Base-by-base conservation (phyloP, 1,139 yeast genomes). In the Yamadazyma kanchanaburiensis region DNA sequence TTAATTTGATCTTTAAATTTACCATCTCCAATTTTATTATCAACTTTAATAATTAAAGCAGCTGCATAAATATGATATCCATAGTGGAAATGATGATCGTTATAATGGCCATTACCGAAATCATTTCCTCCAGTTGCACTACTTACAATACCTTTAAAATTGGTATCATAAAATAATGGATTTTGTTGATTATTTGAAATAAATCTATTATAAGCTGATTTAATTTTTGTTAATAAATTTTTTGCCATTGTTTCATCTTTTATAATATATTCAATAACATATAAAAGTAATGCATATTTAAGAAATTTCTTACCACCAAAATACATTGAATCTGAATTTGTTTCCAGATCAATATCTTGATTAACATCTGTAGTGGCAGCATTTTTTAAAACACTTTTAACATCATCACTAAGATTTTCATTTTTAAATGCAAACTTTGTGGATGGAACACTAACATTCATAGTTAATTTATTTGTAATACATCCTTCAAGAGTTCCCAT, bases 1-100 rank as follows among this genome's bases (percentile, higher is more conserved):
- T 72, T 70, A 53, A 77, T 74, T 14, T 66, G 68, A 15, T 51
- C 42, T 6, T 68, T 73, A 85, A 87, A 81, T 15, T 67, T 57
- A 13, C 83, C 83, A 4, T 21, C 25, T 26, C 79, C 80, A 15
- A 55, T 43, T 35, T 69, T 62, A 12, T 58, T 45, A 50, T 81
- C 88, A 17, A 78, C 69, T 38, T 73, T 61, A 11, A 80, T 85
- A 28, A 80, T 61, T 24, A 79, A 64, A 3, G 88, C 87, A 7
- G 84, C 83, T 5, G 87, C 78, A 43, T 80, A 83, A 31, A 81
- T 65, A 46, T 70, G 70, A 54, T 80, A 80, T 11, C 87, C 86
- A 48, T 77, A 80, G 47, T 81, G 87, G 71, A 80, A 80, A 50
- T 80, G 87, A 43, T 80, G 87, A 42, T 80, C 88, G 43, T 80